Base-by-base conservation (phyloP, 2,329 filamentous ascomycete species). In the Ceratocystis diversiconidia region DNA sequence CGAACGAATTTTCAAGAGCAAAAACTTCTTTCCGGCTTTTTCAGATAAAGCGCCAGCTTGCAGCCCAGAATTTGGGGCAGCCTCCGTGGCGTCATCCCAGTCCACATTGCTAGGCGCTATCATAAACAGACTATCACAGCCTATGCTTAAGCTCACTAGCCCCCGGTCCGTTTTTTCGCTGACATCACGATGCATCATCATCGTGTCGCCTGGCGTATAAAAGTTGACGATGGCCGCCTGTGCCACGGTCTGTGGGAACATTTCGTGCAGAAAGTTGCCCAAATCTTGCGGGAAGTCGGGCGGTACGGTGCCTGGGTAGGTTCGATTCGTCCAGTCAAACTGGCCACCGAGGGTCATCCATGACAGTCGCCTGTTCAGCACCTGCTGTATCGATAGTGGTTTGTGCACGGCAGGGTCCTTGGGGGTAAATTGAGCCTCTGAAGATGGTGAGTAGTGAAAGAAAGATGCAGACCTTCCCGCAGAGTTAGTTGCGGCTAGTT, bases 301-400 rank as follows among this genome's bases (percentile, higher is more conserved):
- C 0, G 88, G 86, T 2, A 73, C 68, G n/a, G 81, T 79, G 8
- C 78, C 73, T 0, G 92, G 91, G 72, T 97, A 97, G 12, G 83
- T 77, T 70, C 95, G 92, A 66, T 84, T 83, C 0, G 91, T 95
- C 94, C 92, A 97, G 76, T 97, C 89, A 74, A 97, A 97, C 74
- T 97, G 94, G 0, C 91, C 92, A 62, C 94, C 94, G 2, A 99
- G 82, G 0, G 92, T 97, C 52, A 95, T 83, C 94, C 94, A 99
- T 70, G 92, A 90, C 28, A 97, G 81, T 68, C 89, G 92, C 69
- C 86, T 88, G 66, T 86, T 83, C 55, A 97, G 79, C 36, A 92
- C 83, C 71, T 86, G 85, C 61, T 82, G 78, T 64, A 88, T 78
- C 1, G 83, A 81, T 8, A 96, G 78, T 1, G 89, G 80, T 68